Base-by-base conservation (phyloP, 2,329 filamentous ascomycete genomes). In the Phaeoacremonium minimum region DNA sequence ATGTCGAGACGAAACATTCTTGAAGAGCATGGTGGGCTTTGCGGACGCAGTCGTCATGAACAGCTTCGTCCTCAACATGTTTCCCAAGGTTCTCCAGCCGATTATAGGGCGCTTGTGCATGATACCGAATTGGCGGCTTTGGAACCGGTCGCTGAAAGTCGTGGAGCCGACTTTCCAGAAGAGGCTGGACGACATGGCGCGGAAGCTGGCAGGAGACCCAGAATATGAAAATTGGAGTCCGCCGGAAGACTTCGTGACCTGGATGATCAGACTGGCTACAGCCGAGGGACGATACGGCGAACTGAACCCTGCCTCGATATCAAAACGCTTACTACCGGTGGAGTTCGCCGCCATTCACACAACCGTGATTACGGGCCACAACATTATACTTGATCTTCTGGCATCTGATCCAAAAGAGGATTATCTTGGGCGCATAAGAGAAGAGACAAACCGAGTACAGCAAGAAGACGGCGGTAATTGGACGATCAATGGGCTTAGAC, bases 261-360 rank as follows among this genome's bases (percentile, higher is more conserved):
- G 76, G 77, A 60, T 64, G 31, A 74, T 80, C 38, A 64, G 68
- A 13, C 62, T 69, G 16, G 75, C 75, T 13, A 54, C 55, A 20
- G 56, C 58, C 1, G 73, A 77, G 36, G 58, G 58, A 6, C 57
- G 58, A 4, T 4, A 36, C 0, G 47, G 50, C 7, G 72, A 79
- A 38, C 60, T 75, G 15, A 55, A 69, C 16, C 64, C 74, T 0
- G 48, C 57, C 4, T 61, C 63, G 29, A 65, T 80, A 13, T 69
- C 72, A 3, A 65, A 70, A 42, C 62, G 71, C 12, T 52, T 80
- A 5, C 55, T 80, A 22, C 71, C 74, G 1, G 57, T 80, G 30
- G 70, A 78, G 48, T 78, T 80, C 41, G 75, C 74, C 4, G 69
- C 73, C 14, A 75, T 78, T 17, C 75, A 80, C 52, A 80, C 75